Base-by-base conservation (phyloP, 2,329 filamentous ascomycete species). In the Incumbomyces lentus region DNA sequence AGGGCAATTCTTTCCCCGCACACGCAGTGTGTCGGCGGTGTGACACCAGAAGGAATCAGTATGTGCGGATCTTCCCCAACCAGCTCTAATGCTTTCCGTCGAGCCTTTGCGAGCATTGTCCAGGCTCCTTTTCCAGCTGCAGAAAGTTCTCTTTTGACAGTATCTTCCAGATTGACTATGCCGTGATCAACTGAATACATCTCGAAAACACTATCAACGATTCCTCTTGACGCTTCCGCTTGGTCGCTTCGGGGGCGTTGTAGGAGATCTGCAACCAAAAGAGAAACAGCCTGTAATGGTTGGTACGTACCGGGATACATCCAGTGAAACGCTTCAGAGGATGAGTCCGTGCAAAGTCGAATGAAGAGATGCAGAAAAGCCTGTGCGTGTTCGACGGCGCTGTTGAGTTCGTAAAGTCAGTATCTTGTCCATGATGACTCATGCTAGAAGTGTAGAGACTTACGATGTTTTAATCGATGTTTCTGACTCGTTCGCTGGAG, bases 251-350 rank as follows among this genome's bases (percentile, higher is more conserved):
- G 38, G 3, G 54, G 54, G 16, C 46, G 44, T 22, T 54, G 50
- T 8, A 57, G 46, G 2, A 57, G 47, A 40, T 57, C 54, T 13
- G 51, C 52, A 11, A 57, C 49, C 3, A 57, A 44, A 11, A 56
- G 38, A 13, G 54, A 49, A 0, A 55, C 46, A 1, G 52, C 47
- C 33, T 57, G 54, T 1, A 57, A 46, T 34, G 55, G 55, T 31
- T 57, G 54, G 31, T 57, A 57, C 7, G 54, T 54, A 2, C 55
- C 55, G 12, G 54, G 55, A 18, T 57, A 57, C 51, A 57, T 54
- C 55, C 54, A 57, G 18, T 57, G 51, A 36, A 52, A 57, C 2
- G 54, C 50, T 7, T 51, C 45, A 8, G 49, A 57, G 32, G 43
- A 42, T 11, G 44, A 45, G 22, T 51, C 55, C 33, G 52, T 52